Evolutionary conservation across 306 rosid species (phyloP).

Genomic region (Rosa lucieae): DNA sequence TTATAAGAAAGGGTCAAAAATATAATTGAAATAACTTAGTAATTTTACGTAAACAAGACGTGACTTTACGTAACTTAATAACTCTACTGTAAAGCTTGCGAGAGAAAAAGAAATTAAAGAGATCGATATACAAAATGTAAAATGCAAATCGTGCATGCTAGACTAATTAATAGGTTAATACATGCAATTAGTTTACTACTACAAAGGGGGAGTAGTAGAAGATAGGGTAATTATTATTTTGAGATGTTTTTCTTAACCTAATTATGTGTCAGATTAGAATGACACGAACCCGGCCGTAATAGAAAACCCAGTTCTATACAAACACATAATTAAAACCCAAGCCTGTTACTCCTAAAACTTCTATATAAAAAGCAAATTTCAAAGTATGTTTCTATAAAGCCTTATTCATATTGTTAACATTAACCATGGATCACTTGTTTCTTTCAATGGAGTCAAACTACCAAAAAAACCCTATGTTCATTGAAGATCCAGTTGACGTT

Average conservation of each 20-base stretch:
- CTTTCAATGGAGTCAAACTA: neutral
- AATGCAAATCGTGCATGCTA: no score
- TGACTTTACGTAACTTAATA: no score
- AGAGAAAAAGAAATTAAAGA: no score
- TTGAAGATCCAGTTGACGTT: neutral
- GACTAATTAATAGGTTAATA: no score
- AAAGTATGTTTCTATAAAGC: neutral
- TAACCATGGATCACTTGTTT: neutral
- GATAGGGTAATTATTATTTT: no score
- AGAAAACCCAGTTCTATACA: neutral
- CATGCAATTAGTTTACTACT: no score
- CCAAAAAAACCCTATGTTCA: neutral
- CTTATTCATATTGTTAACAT: neutral
- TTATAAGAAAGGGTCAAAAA: no score
- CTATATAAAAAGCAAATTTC: neutral
- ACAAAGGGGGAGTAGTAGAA: no score
- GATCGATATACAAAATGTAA: no score
- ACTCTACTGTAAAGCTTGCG: no score
- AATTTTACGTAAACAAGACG: no score
- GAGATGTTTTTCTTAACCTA: neutral
- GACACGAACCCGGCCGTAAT: neutral
- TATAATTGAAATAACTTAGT: no score
- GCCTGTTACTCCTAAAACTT: neutral
- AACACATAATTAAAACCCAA: neutral
- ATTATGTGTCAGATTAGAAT: neutral